phyloP scores from a whole-genome alignment of 2,329 filamentous ascomycete species.

The Mollisiaceae sp. region DNA sequence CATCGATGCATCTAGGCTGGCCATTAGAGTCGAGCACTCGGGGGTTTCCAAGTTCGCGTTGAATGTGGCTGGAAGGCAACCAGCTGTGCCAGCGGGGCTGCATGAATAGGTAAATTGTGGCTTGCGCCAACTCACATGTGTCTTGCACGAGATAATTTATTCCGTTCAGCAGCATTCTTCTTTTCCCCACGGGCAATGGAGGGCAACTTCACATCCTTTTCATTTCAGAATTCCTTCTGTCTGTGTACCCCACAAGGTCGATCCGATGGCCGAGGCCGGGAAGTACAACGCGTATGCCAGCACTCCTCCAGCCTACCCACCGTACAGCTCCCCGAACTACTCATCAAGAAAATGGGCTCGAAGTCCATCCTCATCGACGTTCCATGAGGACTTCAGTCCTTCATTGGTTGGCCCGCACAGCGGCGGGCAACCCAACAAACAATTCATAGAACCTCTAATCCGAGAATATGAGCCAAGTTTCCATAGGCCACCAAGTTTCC shows the following conservation, averaged over 20 bases:
- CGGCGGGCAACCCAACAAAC: slow-evolving; percentile 10
- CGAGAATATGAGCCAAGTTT: slow-evolving; percentile 7
- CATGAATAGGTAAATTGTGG: background rate
- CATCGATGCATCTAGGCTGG: background rate
- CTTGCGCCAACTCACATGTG: background rate
- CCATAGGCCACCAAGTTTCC: slow-evolving; percentile 2
- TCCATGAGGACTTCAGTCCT: slow-evolving; percentile 10
- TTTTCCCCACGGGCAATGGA: background rate
- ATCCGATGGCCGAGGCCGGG: background rate
- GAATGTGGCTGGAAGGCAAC: background rate
- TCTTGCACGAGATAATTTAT: background rate
- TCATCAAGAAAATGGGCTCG: background rate
- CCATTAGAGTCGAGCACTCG: background rate
- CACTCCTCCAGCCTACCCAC: background rate
- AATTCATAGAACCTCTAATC: slow-evolving; percentile 9
- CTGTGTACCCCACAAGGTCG: background rate
- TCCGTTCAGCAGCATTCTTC: background rate
- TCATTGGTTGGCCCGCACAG: background rate
- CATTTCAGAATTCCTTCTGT: background rate
- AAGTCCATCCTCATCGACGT: slow-evolving; percentile 3
- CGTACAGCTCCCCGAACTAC: background rate
- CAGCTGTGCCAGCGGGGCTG: slow-evolving; percentile 1
- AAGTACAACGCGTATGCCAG: background rate
- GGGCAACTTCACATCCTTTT: background rate
- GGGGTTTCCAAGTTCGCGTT: background rate